Evolutionary conservation across 2,329 filamentous ascomycete genomes (phyloP).

Genomic region (Fusarium floridanum): DNA sequence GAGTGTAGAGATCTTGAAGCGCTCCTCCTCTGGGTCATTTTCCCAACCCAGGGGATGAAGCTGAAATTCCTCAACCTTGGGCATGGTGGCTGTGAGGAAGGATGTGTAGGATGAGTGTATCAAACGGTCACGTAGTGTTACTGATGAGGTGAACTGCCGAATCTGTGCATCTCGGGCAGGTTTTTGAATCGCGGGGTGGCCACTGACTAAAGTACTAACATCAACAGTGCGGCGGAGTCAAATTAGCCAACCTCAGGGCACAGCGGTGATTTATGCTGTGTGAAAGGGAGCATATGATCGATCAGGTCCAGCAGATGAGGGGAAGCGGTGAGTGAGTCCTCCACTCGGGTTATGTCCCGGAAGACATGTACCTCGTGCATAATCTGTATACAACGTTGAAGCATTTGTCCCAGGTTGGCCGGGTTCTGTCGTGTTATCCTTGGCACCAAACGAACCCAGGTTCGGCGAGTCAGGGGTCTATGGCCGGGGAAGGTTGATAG

Average conservation of each 20-base stretch:
- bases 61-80: slow-evolving; percentile 17
- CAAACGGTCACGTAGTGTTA: background rate
- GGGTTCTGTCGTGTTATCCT: background rate
- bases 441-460: background rate
- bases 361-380: background rate
- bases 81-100: slow-evolving; percentile 2
- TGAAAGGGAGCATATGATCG: background rate
- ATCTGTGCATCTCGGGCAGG: background rate
- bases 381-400: background rate
- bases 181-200: background rate
- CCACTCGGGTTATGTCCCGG: background rate
- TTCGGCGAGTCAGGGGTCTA: background rate
- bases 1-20: slow-evolving; percentile 22
- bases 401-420: background rate
- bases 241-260: background rate
- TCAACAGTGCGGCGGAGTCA: background rate
- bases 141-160: background rate
- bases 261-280: background rate
- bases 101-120: background rate
- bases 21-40: slow-evolving; percentile 29
- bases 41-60: slow-evolving; percentile 28
- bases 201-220: background rate
- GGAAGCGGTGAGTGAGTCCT: background rate
- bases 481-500: background rate
- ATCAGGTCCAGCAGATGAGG: background rate